Evolutionary conservation across 257 asterid genomes (phyloP), one percentile per base, ranked within the genome.

Genomic region (Solanum clarkiae): DNA sequence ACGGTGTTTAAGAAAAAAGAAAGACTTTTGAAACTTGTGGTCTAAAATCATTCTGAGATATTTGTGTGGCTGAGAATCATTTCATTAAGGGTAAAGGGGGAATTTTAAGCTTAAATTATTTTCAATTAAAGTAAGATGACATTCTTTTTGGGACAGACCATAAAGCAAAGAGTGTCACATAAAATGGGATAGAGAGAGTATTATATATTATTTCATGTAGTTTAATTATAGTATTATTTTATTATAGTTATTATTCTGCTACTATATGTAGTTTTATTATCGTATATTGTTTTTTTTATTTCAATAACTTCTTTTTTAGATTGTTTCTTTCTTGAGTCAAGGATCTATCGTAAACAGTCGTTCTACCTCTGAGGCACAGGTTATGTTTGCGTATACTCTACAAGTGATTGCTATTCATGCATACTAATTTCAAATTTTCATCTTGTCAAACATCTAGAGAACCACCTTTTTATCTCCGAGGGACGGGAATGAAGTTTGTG

Each of bases 331-430:
- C 32, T n/a, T 10, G 15, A 60, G 15, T 10, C 8, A 5, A 60
- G 1, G 0, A 0, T n/a, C 15, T 10, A n/a, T 10, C 3, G 1
- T 20, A 60, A 60, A 59, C 0, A 59, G 8, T n/a, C 10, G 3
- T 59, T 59, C 3, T 59, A 59, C 8, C 4, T 60, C 22, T 18
- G 18, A 56, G 8, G 63, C 18, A 18, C 2, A 56, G 24, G 2
- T 56, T 7, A 60, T 0, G 1, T 10, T n/a, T 60, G 8, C n/a
- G 32, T 60, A 60, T 5, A 51, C 17, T 13, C 55, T 51, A 42
- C 26, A 17, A 70, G 53, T 36, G 36, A 68, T 11, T 17, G 32
- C n/a, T 3, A 29, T 29, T 40, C n/a, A 66, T 29, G n/a, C 45
- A 66, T 15, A 66, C 4, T 15, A 66, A 29, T 66, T 29, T 66